Conservation (phyloP, 2,329 filamentous ascomycete genomes). For the Cytospora piceae region DNA sequence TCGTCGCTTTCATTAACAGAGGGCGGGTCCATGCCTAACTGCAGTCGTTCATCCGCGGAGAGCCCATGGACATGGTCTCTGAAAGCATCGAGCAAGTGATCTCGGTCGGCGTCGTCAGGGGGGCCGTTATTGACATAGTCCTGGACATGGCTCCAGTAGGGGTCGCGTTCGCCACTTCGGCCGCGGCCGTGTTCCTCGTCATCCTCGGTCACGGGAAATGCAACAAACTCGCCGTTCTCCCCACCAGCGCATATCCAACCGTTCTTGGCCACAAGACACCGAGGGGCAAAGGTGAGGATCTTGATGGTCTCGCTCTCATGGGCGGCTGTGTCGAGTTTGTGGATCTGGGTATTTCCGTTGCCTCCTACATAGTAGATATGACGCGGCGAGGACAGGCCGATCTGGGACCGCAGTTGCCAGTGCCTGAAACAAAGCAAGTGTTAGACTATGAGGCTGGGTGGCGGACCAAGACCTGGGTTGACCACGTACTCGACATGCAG, state of each 20-base stretch:
- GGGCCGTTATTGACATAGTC: slow-evolving; percentile 5
- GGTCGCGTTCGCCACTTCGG: slow-evolving; percentile 40
- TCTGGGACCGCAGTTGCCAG: slow-evolving; percentile 87
- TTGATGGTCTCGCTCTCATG: slow-evolving; percentile 75
- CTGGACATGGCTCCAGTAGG: slow-evolving; percentile 35
- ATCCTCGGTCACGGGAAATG: slow-evolving; percentile 65
- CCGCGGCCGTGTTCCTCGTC: slow-evolving; percentile 33
- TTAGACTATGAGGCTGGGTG: slow-evolving; percentile 12
- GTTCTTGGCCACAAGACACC: slow-evolving; percentile 82
- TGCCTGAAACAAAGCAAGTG: slow-evolving; percentile 55
- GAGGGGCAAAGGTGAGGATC: slow-evolving; percentile 71
- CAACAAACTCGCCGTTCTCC: slow-evolving; percentile 83
- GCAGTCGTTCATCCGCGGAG: slow-evolving; percentile 23
- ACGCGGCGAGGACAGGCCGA: slow-evolving; percentile 78
- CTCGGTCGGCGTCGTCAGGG: slow-evolving; percentile 9
- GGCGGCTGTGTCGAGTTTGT: slow-evolving; percentile 69
- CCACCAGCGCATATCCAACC: slow-evolving; percentile 93
- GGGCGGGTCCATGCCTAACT: slow-evolving; percentile 31
- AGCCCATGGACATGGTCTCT: slow-evolving; percentile 27
- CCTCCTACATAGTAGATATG: slow-evolving; percentile 85
- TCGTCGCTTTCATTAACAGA: slow-evolving; percentile 35
- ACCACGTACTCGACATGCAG: slow-evolving; percentile 51
- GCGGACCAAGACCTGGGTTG: slow-evolving; percentile 60
- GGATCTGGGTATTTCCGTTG: slow-evolving; percentile 65
- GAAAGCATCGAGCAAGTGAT: slow-evolving; percentile 35